phyloP scores from a whole-genome alignment of 306 rosid species.

The Glycine tomentella region DNA sequence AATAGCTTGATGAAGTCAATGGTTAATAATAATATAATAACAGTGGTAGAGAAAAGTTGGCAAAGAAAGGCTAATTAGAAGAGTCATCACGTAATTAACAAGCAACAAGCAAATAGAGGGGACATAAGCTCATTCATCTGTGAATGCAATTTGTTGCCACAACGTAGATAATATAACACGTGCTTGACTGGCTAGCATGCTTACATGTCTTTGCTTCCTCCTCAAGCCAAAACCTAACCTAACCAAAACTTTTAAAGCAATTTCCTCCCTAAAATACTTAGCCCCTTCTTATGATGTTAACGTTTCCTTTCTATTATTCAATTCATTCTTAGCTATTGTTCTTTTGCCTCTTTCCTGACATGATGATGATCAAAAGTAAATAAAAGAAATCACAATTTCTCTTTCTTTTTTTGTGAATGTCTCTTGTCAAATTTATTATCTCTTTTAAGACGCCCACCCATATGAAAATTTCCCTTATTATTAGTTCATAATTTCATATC shows the following conservation, averaged over 20 bases:
- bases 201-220: slow-evolving; percentile 63
- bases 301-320: background rate
- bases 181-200: slow-evolving; percentile 42
- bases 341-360: background rate
- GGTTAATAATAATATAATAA: background rate
- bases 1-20: background rate
- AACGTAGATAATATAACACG: slow-evolving; percentile 34
- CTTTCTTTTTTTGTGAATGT: background rate
- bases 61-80: background rate
- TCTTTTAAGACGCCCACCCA: background rate
- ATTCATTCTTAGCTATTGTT: slow-evolving; percentile 4
- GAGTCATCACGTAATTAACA: slow-evolving; percentile 57
- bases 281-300: slow-evolving; percentile 37
- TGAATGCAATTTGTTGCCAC: background rate
- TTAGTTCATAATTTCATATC: background rate
- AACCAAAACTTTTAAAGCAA: slow-evolving; percentile 45
- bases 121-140: slow-evolving; percentile 22
- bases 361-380: background rate
- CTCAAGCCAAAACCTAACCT: slow-evolving; percentile 53
- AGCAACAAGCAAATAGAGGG: slow-evolving; percentile 45
- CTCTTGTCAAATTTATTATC: background rate
- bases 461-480: background rate
- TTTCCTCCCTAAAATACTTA: background rate
- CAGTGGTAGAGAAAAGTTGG: background rate
- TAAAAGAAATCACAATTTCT: background rate